Percentiles rank a stretch among this genome's conserved stretches.
phyloP scores from a whole-genome alignment of 306 rosid genomes.

The Dicorynia guianensis region DNA sequence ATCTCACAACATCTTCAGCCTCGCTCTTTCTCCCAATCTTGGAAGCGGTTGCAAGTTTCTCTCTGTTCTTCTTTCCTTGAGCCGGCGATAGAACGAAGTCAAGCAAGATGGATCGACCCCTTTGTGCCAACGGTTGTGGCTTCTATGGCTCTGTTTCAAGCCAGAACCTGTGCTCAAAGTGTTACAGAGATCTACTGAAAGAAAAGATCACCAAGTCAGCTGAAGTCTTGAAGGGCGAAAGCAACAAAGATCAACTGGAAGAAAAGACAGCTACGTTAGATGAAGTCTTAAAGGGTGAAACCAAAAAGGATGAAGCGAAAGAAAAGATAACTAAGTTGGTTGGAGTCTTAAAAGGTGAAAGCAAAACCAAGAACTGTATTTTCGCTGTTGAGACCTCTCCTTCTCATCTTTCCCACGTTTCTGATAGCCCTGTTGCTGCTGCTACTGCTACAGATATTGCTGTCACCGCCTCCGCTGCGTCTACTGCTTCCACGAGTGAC shows the following conservation, averaged over 20 bases:
- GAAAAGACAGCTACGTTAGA: not conserved
- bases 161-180: conserved; percentile 40
- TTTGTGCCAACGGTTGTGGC: conserved; percentile 56
- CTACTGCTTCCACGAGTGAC: too few species aligned
- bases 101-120: conserved; percentile 30
- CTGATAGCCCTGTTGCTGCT: too few species aligned
- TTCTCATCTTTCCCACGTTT: too few species aligned
- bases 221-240: not conserved
- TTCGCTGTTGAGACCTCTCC: too few species aligned
- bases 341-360: not conserved
- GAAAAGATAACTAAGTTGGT: not conserved
- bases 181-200: conserved; percentile 30
- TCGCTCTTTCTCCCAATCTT: not conserved
- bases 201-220: too few species aligned
- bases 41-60: not conserved
- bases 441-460: too few species aligned
- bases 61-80: not conserved
- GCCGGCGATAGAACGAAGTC: too few species aligned
- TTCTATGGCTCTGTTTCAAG: conserved; percentile 42
- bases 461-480: too few species aligned
- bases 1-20: not conserved
- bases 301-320: too few species aligned
- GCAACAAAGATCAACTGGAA: too few species aligned
- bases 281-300: not conserved
- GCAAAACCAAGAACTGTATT: too few species aligned